Conservation (phyloP, 352 stramenopile genomes). For the Pythium aphanidermatum region DNA sequence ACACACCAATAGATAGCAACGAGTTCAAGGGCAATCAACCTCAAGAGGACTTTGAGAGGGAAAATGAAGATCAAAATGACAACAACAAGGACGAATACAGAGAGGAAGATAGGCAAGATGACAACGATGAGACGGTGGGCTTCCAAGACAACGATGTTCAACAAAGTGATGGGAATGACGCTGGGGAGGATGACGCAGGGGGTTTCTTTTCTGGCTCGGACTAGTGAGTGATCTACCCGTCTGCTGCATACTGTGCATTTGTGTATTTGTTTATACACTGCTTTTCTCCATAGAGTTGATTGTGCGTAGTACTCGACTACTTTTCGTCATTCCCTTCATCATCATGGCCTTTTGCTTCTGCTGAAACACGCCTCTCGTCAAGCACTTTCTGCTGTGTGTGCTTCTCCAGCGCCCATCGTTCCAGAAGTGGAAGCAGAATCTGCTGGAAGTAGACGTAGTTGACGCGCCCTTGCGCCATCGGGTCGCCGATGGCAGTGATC, state of each 20-base stretch:
- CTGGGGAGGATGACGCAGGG: no score
- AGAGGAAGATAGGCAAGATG: slow-evolving; percentile 11
- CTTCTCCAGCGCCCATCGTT: slow-evolving; percentile 27
- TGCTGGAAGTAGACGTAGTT: slow-evolving; percentile 58
- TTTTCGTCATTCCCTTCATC: background rate
- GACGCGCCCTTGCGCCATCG: slow-evolving; percentile 40
- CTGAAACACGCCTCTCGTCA: background rate
- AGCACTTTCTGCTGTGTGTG: background rate
- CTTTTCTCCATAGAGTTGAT: no score
- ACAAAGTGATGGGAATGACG: background rate
- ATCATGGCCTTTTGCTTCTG: slow-evolving; percentile 4
- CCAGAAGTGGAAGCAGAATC: slow-evolving; percentile 36
- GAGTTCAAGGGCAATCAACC: background rate
- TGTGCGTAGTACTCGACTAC: background rate
- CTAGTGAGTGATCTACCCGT: no score
- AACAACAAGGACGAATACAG: slow-evolving; percentile 8
- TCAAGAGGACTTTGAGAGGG: background rate
- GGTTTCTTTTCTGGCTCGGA: no score
- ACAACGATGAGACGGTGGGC: slow-evolving; percentile 8
- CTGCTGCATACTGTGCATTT: no score
- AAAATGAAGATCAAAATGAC: background rate
- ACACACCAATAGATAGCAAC: no score
- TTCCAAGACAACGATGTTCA: slow-evolving; percentile 6
- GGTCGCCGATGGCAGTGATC: slow-evolving; percentile 36
- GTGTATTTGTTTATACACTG: no score